phyloP scores from a whole-genome alignment of 192 early-diverging fungal genomes.

The Linnemannia schmuckeri region DNA sequence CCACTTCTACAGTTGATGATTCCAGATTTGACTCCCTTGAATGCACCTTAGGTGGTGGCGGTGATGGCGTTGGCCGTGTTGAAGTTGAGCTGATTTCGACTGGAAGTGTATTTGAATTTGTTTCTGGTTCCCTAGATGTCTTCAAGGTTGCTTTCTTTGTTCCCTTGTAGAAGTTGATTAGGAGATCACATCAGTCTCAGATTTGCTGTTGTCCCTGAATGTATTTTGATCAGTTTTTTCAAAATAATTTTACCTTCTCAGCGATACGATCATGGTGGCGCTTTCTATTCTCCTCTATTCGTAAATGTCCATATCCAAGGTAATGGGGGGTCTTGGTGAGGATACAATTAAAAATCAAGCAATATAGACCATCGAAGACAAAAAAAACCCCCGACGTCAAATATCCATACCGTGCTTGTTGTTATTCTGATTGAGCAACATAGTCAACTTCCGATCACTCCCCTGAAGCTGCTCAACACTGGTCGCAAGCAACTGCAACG shows the following conservation, averaged over 20 bases:
- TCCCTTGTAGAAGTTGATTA: background rate
- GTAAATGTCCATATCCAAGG: background rate
- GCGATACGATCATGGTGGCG: background rate
- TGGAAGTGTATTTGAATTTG: background rate
- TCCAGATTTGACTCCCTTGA: background rate
- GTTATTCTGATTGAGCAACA: background rate
- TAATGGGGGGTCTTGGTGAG: background rate
- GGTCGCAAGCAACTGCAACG: background rate
- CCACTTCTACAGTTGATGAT: background rate
- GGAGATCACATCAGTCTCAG: background rate
- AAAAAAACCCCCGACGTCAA: background rate
- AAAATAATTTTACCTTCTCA: background rate
- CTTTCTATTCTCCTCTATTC: background rate
- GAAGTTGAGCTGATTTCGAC: background rate
- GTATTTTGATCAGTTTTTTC: background rate
- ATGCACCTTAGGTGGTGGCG: background rate
- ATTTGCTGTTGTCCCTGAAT: background rate
- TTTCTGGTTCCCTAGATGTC: background rate
- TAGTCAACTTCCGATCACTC: background rate
- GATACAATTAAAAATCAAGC: background rate
- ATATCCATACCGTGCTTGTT: background rate
- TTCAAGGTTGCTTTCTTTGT: background rate
- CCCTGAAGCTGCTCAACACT: conserved; percentile 2
- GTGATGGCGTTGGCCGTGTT: background rate
- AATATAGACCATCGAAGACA: background rate